Evolutionary conservation across 306 rosid genomes (phyloP).

Genomic region (Ammopiptanthus mongolicus): DNA sequence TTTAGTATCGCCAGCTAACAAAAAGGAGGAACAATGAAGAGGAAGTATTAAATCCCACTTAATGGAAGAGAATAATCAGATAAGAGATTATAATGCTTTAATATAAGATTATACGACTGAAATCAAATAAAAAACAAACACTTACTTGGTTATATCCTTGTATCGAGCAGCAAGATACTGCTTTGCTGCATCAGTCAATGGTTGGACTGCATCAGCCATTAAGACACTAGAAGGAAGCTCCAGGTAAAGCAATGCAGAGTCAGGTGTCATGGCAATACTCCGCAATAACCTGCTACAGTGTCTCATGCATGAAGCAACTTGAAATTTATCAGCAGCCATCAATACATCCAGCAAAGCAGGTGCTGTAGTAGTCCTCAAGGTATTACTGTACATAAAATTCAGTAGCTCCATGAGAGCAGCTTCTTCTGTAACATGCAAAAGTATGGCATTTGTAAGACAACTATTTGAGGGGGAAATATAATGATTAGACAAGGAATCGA

Average conservation of each 20-base stretch:
- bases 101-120: background rate
- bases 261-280: constrained; percentile 79
- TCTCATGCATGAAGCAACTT: constrained; percentile 98
- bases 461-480: background rate
- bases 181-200: constrained; percentile 93
- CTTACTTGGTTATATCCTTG: constrained; percentile 86
- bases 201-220: constrained; percentile 96
- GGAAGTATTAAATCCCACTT: background rate
- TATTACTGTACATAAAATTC: constrained; percentile 91
- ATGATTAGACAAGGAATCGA: background rate
- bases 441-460: background rate
- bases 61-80: background rate
- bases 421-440: constrained; percentile 67
- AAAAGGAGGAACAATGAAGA: background rate
- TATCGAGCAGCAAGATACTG: constrained; percentile 83
- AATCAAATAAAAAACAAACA: background rate
- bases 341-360: constrained; percentile 86
- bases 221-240: constrained; percentile 93
- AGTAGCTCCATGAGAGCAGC: constrained; percentile 93
- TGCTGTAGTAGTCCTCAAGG: constrained; percentile 54
- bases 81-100: background rate
- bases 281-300: constrained; percentile 72
- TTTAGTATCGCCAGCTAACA: background rate
- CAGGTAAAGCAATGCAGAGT: constrained; percentile 86
- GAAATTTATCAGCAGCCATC: constrained; percentile 98